Percentiles rank a stretch among this genome's conserved stretches.
Conservation (phyloP, 495 filamentous ascomycete species). For the Penicillium manginii region DNA sequence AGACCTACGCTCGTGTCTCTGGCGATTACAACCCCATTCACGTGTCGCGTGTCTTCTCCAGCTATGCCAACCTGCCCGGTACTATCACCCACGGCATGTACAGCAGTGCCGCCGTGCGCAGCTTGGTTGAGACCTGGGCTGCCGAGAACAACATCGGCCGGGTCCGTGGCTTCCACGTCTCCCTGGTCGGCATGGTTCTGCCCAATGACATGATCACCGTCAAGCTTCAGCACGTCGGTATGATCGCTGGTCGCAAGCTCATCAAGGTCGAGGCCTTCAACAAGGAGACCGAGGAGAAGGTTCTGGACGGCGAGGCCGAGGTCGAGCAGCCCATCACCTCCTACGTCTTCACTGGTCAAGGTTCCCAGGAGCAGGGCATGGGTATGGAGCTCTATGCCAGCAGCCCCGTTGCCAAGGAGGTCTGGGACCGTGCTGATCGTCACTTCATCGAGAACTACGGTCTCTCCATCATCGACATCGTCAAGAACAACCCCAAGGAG, state of each 20-base stretch:
- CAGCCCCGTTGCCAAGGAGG: slow-evolving; percentile 91
- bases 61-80: slow-evolving; percentile 90
- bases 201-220: slow-evolving; percentile 94
- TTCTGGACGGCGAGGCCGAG: slow-evolving; percentile 91
- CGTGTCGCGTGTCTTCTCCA: slow-evolving; percentile 93
- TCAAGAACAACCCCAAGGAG: slow-evolving; percentile 99
- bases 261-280: slow-evolving; percentile 97
- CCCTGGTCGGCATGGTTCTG: slow-evolving; percentile 95
- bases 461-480: slow-evolving; percentile 96
- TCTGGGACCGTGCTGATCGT: slow-evolving; percentile 97
- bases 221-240: slow-evolving; percentile 93
- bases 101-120: slow-evolving; percentile 94
- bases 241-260: slow-evolving; percentile 97
- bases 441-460: slow-evolving; percentile 99
- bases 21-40: slow-evolving; percentile 99
- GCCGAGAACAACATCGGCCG: slow-evolving; percentile 98
- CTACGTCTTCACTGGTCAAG: slow-evolving; percentile 98
- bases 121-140: slow-evolving; percentile 98
- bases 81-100: slow-evolving; percentile 99
- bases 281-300: slow-evolving; percentile 92
- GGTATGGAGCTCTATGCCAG: slow-evolving; percentile 97
- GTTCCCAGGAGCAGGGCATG: slow-evolving; percentile 98
- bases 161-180: slow-evolving; percentile 94
- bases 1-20: slow-evolving; percentile 95
- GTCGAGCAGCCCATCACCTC: slow-evolving; percentile 97